phyloP scores from a whole-genome alignment of 805 yeast genomes.

The Tetrapisispora pingtungensis region DNA sequence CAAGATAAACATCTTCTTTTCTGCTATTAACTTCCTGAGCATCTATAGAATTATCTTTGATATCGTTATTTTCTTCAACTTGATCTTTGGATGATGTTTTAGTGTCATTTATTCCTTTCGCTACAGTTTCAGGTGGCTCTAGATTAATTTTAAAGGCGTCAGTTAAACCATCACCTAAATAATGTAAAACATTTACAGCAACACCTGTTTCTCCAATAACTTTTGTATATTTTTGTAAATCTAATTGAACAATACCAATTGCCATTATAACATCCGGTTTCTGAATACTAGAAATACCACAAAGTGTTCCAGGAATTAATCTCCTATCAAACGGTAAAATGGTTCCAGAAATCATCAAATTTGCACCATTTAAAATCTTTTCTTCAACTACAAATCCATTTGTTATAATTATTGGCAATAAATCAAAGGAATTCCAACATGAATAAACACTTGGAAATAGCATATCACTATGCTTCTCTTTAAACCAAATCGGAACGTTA shows the following conservation, averaged over 20 bases:
- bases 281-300: slow-evolving; percentile 57
- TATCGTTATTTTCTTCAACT: slow-evolving; percentile 3
- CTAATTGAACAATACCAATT: slow-evolving; percentile 50
- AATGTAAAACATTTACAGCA: slow-evolving; percentile 67
- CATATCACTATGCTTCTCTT: slow-evolving; percentile 41
- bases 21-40: slow-evolving; percentile 4
- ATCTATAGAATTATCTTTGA: neutral
- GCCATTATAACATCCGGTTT: slow-evolving; percentile 60
- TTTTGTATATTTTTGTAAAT: slow-evolving; percentile 35
- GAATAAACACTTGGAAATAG: slow-evolving; percentile 64
- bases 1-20: slow-evolving; percentile 19
- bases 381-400: slow-evolving; percentile 62
- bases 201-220: slow-evolving; percentile 65
- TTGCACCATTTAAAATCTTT: slow-evolving; percentile 63
- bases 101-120: slow-evolving; percentile 3
- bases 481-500: slow-evolving; percentile 66
- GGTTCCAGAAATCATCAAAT: slow-evolving; percentile 66
- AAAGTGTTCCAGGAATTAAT: slow-evolving; percentile 45
- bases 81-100: slow-evolving; percentile 4
- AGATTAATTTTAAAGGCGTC: slow-evolving; percentile 38
- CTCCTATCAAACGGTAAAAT: slow-evolving; percentile 46
- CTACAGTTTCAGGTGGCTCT: slow-evolving; percentile 32
- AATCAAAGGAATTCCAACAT: slow-evolving; percentile 55
- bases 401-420: slow-evolving; percentile 61
- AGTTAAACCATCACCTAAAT: slow-evolving; percentile 54